Evolutionary conservation across 179 eudicot species (phyloP), one percentile per base, ranked within the genome.

Genomic region (Drosera spatulata): DNA sequence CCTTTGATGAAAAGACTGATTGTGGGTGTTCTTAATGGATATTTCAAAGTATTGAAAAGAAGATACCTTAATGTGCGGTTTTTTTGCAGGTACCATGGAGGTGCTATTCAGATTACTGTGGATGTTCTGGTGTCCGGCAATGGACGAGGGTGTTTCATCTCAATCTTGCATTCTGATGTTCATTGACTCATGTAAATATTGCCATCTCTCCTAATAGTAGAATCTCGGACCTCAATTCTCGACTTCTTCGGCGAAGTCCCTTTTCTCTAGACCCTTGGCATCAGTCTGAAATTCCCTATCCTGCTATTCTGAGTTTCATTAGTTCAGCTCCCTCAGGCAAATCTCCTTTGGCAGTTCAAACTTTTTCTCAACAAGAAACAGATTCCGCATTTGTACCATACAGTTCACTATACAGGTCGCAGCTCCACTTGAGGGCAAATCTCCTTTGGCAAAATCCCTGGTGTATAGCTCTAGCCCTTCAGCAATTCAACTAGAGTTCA

Each of bases 371-470:
- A 22, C 33, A 22, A 22, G 47, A 59, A 41, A 39, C 64, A 40
- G 55, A 58, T 58, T 54, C 54, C 48, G 66, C 54, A 50, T 62
- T 55, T 57, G 6, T 59, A 64, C 42, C 41, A 60, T 43, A 48
- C 41, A 55, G 11, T 41, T 37, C 61, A 56, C 37, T 42, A 48
- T 22, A 60, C 52, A 44, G 47, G 8, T 22, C 50, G 42, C 53
- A 63, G 76, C 73, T 62, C 72, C 55, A 68, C 69, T 59, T 71
- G 69, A 56, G 72, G 82, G 79, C 69, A 78, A 61, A 69, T 75
- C 82, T 78, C 73, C 79, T 80, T 88, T 80, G 87, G 96, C 87
- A 79, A 71, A 66, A 63, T 50, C 59, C 44, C 40, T 22, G 33
- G 63, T 57, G 66, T 10, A 60, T 61, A 65, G 60, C 12, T 40